Conservation (phyloP, 164 flowering plant species). For the Euptelea pleiosperma region DNA sequence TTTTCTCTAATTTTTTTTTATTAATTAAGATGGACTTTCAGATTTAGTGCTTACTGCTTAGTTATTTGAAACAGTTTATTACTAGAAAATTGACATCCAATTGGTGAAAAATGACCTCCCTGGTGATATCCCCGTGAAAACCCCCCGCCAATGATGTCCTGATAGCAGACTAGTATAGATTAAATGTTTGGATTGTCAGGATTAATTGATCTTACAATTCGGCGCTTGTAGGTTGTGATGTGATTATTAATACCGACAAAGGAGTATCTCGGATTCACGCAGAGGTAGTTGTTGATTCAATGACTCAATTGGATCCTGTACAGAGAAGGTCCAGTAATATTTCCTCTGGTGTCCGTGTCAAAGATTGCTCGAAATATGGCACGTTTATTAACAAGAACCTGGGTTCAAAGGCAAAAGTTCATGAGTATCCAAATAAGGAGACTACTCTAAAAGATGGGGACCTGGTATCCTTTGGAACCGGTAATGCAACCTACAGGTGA, state of each 20-base stretch:
- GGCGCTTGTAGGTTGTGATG: conserved; percentile 66
- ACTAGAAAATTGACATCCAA: too few species aligned
- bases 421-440: conserved; percentile 59
- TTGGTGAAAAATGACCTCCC: too few species aligned
- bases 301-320: conserved; percentile 35
- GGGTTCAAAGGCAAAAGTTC: conserved; percentile 48
- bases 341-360: conserved; percentile 42
- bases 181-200: background rate
- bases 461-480: conserved; percentile 76
- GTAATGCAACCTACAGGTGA: conserved; percentile 80
- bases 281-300: conserved; percentile 60
- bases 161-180: background rate
- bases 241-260: conserved; percentile 71
- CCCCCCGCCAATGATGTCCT: too few species aligned
- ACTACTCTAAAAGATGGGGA: conserved; percentile 59
- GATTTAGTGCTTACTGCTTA: too few species aligned
- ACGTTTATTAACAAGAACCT: conserved; percentile 50
- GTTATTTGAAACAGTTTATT: too few species aligned
- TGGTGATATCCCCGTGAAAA: too few species aligned
- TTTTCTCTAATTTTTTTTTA: too few species aligned
- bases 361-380: conserved; percentile 84
- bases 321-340: conserved; percentile 26
- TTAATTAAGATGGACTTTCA: too few species aligned
- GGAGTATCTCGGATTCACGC: conserved; percentile 88
- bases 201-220: background rate